Base-by-base conservation (phyloP, 768 basidiomycete species). In the Suillus discolor region DNA sequence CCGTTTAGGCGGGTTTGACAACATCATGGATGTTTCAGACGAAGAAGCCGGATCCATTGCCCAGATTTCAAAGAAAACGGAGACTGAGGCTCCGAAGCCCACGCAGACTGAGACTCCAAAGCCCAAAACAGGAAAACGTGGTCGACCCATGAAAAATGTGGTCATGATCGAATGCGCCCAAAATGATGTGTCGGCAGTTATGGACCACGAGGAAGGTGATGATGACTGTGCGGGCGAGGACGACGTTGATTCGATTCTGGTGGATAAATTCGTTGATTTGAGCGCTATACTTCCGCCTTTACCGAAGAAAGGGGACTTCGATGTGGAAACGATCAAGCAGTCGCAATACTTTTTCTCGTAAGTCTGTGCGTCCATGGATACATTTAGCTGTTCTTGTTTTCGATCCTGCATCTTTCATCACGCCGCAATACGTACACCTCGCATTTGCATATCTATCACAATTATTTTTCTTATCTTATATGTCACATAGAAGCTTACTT, bases 301-400 rank as follows among this genome's bases (percentile, higher is more conserved):
- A 25, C 97, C 97, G 0, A 74, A 86, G 77, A 94, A 93, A 80
- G 97, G 97, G 63, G 81, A 82, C 64, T 97, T 99, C 75, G 85
- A 93, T 69, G 94, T 99, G 67, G 82, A 86, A 71, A 82, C 82
- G 66, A 96, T 98, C 78, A 90, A 90, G 75, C 78, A 87, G 65
- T 93, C 91, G 51, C 82, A 84, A 44, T 99, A 98, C 78, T 99
- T 99, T 85, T 99, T 98, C 84, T 96, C 96, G 51, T 97, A 85
- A 38, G 20, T 34, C 31, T 28, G 47, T n/a, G 25, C 7, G 49
- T 16, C 20, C 18, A 25, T 38, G 57, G 39, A 18, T 7, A 42
- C 15, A 18, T 28, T 60, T 60, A 4, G 25, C 25, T 60, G 59
- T 60, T 41, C 25, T 59, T 41, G 57, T 41, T 59, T 59, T 59